These are phyloP conservation scores for Quercus lobata DNA, from an alignment of 331 rosid species.

Conservation along the genomic window DNA sequence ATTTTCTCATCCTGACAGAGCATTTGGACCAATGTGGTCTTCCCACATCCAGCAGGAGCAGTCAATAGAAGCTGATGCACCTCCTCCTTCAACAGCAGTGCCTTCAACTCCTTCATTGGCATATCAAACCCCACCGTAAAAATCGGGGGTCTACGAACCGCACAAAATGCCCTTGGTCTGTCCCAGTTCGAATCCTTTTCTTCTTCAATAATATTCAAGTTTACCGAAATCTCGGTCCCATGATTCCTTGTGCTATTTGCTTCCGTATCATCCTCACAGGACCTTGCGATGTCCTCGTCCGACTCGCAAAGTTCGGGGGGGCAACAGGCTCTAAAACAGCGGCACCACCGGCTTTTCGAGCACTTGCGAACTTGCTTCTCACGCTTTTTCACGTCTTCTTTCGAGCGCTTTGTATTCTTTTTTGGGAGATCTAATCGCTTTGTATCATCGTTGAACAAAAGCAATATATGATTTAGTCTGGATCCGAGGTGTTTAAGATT, in stretches of 20 bases:
- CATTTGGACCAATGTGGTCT: conserved; percentile 31
- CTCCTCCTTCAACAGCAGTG: conserved; percentile 14
- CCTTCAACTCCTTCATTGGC: conserved; percentile 38
- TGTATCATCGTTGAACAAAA: background rate
- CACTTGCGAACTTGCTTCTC: background rate
- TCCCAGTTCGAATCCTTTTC: background rate
- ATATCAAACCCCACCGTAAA: conserved; percentile 38
- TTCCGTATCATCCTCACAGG: background rate
- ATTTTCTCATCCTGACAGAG: conserved; percentile 32
- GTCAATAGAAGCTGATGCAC: conserved; percentile 32
- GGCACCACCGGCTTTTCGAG: conserved; percentile 4
- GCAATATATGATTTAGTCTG: background rate
- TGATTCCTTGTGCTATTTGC: background rate
- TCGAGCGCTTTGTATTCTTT: background rate
- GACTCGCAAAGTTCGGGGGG: background rate
- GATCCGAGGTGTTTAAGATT: background rate
- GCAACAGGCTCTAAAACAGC: background rate
- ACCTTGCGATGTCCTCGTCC: background rate
- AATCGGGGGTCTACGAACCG: conserved; percentile 24
- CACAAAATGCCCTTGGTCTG: conserved; percentile 6
- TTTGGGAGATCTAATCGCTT: background rate
- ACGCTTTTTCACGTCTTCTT: background rate
- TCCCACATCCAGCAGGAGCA: conserved; percentile 53
- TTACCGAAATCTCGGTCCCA: no score
- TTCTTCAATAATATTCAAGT: background rate